Conservation (phyloP, 2,329 filamentous ascomycete species). For the Aspergillus luchuensis region DNA sequence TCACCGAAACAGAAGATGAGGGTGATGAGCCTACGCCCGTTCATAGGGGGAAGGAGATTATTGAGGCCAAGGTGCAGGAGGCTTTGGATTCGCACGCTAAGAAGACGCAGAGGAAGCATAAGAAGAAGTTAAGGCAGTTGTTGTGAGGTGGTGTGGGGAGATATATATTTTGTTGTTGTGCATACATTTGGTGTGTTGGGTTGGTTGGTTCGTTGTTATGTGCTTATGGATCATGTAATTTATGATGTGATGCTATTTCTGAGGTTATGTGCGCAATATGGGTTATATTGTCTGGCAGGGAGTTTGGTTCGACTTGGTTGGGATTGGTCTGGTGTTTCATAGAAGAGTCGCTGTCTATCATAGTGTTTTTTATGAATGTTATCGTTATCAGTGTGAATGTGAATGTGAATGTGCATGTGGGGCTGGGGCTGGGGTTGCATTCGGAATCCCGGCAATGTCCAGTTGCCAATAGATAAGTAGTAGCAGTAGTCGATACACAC, state of each 20-base stretch:
- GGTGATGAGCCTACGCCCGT: background rate
- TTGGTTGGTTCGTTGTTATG: background rate
- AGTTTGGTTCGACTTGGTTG: background rate
- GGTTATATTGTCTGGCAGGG: background rate
- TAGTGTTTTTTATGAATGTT: background rate
- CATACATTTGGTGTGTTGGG: background rate
- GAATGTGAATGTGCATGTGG: background rate
- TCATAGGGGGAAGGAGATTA: conserved; percentile 27
- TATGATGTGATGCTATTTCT: background rate
- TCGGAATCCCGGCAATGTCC: background rate
- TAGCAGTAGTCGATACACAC: too few species aligned
- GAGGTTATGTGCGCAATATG: background rate
- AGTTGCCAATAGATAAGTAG: background rate
- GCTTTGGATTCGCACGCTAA: conserved; percentile 35
- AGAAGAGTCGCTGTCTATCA: background rate
- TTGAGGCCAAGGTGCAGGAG: conserved; percentile 34
- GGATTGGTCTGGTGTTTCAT: too few species aligned
- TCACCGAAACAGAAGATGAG: background rate
- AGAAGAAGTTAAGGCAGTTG: conserved; percentile 11
- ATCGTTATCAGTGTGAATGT: background rate
- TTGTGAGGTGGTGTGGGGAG: too few species aligned
- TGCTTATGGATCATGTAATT: background rate
- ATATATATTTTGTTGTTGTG: background rate
- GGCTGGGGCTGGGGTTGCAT: background rate
- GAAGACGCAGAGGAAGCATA: conserved; percentile 23